phyloP scores from a whole-genome alignment of 306 rosid species.

The Alnus glutinosa region DNA sequence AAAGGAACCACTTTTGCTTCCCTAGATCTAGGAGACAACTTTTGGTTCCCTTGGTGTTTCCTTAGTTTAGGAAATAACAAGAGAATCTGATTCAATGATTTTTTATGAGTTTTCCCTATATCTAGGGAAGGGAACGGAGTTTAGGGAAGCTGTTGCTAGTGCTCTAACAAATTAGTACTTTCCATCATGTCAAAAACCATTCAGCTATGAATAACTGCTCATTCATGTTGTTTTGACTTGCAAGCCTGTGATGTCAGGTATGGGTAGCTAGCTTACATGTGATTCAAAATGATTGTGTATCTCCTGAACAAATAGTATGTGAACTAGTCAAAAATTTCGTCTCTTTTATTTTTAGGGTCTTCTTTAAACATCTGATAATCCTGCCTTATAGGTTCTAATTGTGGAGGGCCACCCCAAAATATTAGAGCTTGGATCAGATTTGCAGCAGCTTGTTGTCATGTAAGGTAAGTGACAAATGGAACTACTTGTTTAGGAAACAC shows the following conservation, averaged over 20 bases:
- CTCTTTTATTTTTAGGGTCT: slow-evolving; percentile 8
- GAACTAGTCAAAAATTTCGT: not conserved
- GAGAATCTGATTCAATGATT: too few relatives aligned
- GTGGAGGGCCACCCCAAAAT: slow-evolving; percentile 71
- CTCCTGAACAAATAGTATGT: not conserved
- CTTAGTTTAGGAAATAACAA: too few relatives aligned
- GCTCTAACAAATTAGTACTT: not conserved
- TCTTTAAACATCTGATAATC: slow-evolving; percentile 24
- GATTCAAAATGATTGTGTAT: not conserved
- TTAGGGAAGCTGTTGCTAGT: too few relatives aligned
- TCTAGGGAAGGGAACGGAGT: too few relatives aligned
- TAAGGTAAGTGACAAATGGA: slow-evolving; percentile 47
- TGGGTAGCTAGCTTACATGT: not conserved
- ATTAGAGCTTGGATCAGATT: slow-evolving; percentile 74
- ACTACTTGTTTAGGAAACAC: not conserved
- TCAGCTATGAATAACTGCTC: not conserved
- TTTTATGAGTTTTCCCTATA: too few relatives aligned
- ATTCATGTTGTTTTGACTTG: not conserved
- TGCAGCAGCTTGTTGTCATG: slow-evolving; percentile 57
- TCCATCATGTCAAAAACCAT: not conserved
- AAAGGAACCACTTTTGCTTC: too few relatives aligned
- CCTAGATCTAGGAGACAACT: too few relatives aligned
- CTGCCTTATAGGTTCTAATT: slow-evolving; percentile 56
- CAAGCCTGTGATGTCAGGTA: not conserved
- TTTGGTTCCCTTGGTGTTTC: too few relatives aligned